Evolutionary conservation across 805 yeast genomes (phyloP).

Genomic region (Blastobotrys muscicola): DNA sequence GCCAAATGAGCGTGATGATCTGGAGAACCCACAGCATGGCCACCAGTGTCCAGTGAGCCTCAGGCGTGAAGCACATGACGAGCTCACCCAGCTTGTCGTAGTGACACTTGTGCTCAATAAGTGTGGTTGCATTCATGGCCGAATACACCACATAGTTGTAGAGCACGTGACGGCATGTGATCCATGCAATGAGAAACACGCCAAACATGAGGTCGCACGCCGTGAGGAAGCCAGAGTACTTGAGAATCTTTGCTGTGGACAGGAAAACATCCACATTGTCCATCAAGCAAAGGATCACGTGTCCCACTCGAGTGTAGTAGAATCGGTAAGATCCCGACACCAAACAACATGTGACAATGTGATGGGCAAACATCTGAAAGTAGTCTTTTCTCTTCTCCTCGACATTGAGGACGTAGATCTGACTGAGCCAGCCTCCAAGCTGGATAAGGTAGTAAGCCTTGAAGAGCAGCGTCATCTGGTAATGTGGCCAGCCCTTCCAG

Average conservation of each 20-base stretch:
- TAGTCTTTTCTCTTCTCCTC: slow-evolving; percentile 79
- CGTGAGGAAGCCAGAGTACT: slow-evolving; percentile 52
- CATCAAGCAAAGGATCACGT: slow-evolving; percentile 68
- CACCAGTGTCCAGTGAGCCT: slow-evolving; percentile 36
- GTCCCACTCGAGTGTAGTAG: slow-evolving; percentile 70
- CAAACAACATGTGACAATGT: slow-evolving; percentile 64
- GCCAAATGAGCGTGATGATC: slow-evolving; percentile 58
- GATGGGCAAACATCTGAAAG: slow-evolving; percentile 80
- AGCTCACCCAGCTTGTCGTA: slow-evolving; percentile 19
- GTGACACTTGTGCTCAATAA: slow-evolving; percentile 30
- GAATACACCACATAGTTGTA: slow-evolving; percentile 60
- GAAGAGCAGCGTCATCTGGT: slow-evolving; percentile 39
- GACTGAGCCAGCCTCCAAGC: slow-evolving; percentile 74
- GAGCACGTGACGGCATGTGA: slow-evolving; percentile 59
- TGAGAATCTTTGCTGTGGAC: slow-evolving; percentile 65
- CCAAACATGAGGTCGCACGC: slow-evolving; percentile 64
- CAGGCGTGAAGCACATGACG: slow-evolving; percentile 27
- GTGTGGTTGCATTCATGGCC: slow-evolving; percentile 38
- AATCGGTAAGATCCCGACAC: slow-evolving; percentile 63
- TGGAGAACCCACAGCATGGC: slow-evolving; percentile 57
- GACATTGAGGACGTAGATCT: slow-evolving; percentile 62
- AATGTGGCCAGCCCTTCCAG: slow-evolving; percentile 69
- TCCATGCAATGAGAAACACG: slow-evolving; percentile 60
- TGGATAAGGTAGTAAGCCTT: slow-evolving; percentile 66
- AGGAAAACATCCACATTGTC: slow-evolving; percentile 71